phyloP scores from a whole-genome alignment of 2,329 filamentous ascomycete species.

The Xylariaceae sp. region DNA sequence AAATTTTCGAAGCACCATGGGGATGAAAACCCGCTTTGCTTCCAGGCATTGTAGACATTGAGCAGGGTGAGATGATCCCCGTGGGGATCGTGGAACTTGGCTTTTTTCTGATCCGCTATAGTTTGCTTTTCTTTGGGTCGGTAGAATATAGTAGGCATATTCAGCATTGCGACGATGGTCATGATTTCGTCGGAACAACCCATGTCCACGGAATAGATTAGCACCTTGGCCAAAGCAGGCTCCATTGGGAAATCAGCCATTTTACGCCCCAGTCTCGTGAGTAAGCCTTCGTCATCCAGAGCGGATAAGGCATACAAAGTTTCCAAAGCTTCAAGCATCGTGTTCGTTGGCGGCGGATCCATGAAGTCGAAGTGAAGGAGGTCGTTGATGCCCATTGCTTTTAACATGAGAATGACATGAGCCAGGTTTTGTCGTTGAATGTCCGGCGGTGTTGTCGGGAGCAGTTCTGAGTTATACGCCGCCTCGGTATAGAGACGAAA shows the following conservation, averaged over 20 bases:
- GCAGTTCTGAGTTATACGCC: conserved; percentile 93
- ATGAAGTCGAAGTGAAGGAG: conserved; percentile 97
- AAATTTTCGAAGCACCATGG: conserved; percentile 98
- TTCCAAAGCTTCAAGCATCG: conserved; percentile 92
- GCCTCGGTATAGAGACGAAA: conserved; percentile 94
- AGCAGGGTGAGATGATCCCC: conserved; percentile 92
- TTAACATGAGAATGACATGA: conserved; percentile 92
- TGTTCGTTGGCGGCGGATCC: conserved; percentile 96
- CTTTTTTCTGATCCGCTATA: conserved; percentile 94
- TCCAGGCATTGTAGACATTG: conserved; percentile 98
- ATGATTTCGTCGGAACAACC: conserved; percentile 91
- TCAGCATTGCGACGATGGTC: conserved; percentile 91
- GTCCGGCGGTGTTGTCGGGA: conserved; percentile 91
- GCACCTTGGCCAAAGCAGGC: conserved; percentile 79
- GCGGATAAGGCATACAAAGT: conserved; percentile 90
- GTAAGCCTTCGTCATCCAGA: conserved; percentile 87
- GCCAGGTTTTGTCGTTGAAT: conserved; percentile 93
- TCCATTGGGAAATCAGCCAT: conserved; percentile 99
- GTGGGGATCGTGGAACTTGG: conserved; percentile 92
- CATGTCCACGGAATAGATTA: conserved; percentile 82
- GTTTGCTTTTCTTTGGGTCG: conserved; percentile 95
- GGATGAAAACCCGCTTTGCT: conserved; percentile 70
- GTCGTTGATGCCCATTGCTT: conserved; percentile 99
- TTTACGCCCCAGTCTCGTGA: conserved; percentile 86
- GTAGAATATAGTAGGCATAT: conserved; percentile 81